Base-by-base conservation (phyloP, 1,139 yeast species). In the Barnettozyma hawaiiensis region DNA sequence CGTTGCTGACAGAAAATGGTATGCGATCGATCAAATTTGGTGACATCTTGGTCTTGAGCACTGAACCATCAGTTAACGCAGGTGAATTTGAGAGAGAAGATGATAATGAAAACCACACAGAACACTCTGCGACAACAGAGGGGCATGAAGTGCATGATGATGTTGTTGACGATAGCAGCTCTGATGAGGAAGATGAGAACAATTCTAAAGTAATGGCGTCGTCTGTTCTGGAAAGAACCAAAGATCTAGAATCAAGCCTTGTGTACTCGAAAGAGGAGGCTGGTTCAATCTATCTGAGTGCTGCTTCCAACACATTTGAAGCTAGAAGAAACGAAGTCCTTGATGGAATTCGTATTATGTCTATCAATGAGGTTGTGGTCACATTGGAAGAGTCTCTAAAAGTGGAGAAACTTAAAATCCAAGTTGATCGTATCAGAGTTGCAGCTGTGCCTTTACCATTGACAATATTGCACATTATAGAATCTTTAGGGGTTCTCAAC, bases 261-360 rank as follows among this genome's bases (percentile, higher is more conserved):
- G 69, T 79, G 31, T 81, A 81, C 53, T 78, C 92, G 0, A 83
- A 77, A 42, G 80, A 75, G 41, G 84, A 82, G 48, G 83, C 85
- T 2, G 74, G 78, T 38, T 81, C 94, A 2, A 73, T 87, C 26
- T 87, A 85, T 58, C 78, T 85, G 90, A 85, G 95, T 62, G 95
- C 96, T 1, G 68, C 79, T 3, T 78, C 82, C 0, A 60, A 60
- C 15, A 49, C 61, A 18, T 57, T 55, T 22, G 53, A 45, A 33
- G 51, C 61, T 44, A 46, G 59, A 50, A 46, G 47, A 39, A 34
- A 40, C 2, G 46, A 44, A 7, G 43, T 48, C 16, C 23, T 41
- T 10, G 39, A 40, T 23, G 39, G 52, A n/a, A 36, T 57, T 26
- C 35, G 44, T 40, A 23, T 48, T 43, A 37, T 58, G 39, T 57